These are phyloP conservation scores for Lactarius pseudohatsudake DNA, from an alignment of 768 basidiomycete species.

Conservation along the genomic window DNA sequence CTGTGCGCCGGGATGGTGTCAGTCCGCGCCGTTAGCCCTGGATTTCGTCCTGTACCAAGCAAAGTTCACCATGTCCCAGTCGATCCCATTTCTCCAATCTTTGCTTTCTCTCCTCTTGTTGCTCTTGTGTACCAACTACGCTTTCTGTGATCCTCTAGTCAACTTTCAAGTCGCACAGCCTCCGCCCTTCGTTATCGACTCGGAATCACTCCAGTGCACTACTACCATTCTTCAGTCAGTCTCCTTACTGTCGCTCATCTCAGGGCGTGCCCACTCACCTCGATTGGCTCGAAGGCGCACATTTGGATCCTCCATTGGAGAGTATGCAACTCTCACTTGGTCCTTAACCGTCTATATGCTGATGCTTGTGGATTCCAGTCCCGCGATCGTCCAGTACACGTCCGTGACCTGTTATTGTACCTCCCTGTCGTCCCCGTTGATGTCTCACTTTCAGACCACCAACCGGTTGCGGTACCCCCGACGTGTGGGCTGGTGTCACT, in stretches of 20 bases:
- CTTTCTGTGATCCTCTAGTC: slow-evolving; percentile 38
- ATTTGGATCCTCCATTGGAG: slow-evolving; percentile 69
- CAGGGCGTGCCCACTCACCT: slow-evolving; percentile 9
- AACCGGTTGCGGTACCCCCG: slow-evolving; percentile 63
- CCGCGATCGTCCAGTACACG: slow-evolving; percentile 64
- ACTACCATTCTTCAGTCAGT: slow-evolving; percentile 63
- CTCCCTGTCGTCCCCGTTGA: background rate
- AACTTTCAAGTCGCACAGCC: slow-evolving; percentile 77
- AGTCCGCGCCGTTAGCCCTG: too few relatives aligned
- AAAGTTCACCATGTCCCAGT: too few relatives aligned
- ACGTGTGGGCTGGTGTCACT: slow-evolving; percentile 73
- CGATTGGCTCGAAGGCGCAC: slow-evolving; percentile 48
- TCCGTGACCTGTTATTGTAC: slow-evolving; percentile 36
- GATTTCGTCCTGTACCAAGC: too few relatives aligned
- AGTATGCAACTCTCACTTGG: slow-evolving; percentile 41
- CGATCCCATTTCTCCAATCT: too few relatives aligned
- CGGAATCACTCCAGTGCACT: slow-evolving; percentile 54
- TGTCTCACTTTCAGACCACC: slow-evolving; percentile 53
- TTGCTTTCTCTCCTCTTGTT: too few relatives aligned
- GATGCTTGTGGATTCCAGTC: slow-evolving; percentile 34
- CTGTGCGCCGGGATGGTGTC: too few relatives aligned
- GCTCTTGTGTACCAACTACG: too few relatives aligned
- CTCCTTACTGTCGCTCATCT: background rate
- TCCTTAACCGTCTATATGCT: background rate
- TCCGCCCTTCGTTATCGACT: slow-evolving; percentile 54